phyloP scores from a whole-genome alignment of 2,329 filamentous ascomycete species.

The Plectosphaerella cucumerina region DNA sequence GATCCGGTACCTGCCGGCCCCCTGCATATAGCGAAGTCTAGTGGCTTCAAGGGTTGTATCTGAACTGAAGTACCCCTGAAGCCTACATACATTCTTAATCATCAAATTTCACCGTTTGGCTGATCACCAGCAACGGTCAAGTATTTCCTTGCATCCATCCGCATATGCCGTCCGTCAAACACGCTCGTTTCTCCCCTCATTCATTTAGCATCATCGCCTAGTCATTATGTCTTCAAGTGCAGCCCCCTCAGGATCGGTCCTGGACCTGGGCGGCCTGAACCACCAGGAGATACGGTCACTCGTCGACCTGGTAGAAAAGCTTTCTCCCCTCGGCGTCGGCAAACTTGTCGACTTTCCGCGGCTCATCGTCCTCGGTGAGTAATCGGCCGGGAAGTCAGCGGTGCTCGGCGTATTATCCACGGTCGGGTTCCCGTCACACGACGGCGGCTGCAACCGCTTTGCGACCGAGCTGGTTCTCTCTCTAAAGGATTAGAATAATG shows the following conservation, averaged over 20 bases:
- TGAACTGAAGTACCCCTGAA: too few species aligned
- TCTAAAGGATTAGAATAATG: constrained; percentile 21
- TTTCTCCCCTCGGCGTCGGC: constrained; percentile 44
- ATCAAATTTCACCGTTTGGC: too few species aligned
- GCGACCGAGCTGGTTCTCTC: constrained; percentile 56
- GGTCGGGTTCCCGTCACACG: constrained; percentile 54
- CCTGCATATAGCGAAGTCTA: too few species aligned
- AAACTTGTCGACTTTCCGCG: constrained; percentile 45
- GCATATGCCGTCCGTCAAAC: too few species aligned
- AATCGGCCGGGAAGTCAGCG: constrained; percentile 59
- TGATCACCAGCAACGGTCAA: too few species aligned
- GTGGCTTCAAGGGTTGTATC: too few species aligned
- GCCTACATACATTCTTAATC: too few species aligned
- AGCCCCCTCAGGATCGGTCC: not conserved
- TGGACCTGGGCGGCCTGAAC: constrained; percentile 35
- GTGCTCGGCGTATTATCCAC: constrained; percentile 60
- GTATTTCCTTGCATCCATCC: too few species aligned
- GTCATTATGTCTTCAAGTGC: not conserved
- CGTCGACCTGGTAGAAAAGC: constrained; percentile 47
- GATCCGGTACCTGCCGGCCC: too few species aligned
- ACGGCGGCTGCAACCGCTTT: constrained; percentile 54
- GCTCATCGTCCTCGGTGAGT: constrained; percentile 56
- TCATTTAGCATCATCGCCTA: too few species aligned
- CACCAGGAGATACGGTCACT: constrained; percentile 38
- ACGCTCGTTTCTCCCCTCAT: too few species aligned